Evolutionary conservation across 192 early-diverging fungal species (phyloP), one percentile per base, ranked within the genome.

Genomic region (Umbelopsis vinacea): DNA sequence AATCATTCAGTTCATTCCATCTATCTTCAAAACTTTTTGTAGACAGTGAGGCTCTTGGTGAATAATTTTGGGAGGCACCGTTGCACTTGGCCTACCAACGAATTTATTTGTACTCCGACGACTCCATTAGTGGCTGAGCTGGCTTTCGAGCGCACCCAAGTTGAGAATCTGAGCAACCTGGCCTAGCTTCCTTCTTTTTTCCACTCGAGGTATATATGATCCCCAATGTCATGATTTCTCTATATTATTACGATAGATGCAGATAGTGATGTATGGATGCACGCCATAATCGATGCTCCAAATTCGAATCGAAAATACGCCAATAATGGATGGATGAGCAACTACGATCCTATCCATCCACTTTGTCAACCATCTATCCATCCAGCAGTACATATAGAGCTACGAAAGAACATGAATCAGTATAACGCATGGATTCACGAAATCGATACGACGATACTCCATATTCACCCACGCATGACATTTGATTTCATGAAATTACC

Each of bases 201-300:
- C 57, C 57, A 63, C 57, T 63, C 57, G 33, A 63, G 57, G 57
- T 63, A 63, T 63, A 63, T 63, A 63, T 63, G 29, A 19, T 50
- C 19, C 10, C n/a, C 57, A 8, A 63, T 63, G 33, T 63, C 40
- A 35, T 35, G 26, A 37, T 37, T 17, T 63, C 17, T 37, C 29
- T 63, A 35, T 10, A 26, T 24, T 6, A 24, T 54, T 54, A 24
- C 53, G 6, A 63, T 35, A 63, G 57, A 63, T 37, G 57, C 29
- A 17, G 29, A 63, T 11, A 37, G 33, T 12, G 12, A 35, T n/a
- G 29, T 37, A 63, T 63, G 57, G 57, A 63, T 63, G 57, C 26
- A 17, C 4, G 3, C 6, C 24, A 37, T 35, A 14, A 19, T 63
- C 24, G 57, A 63, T 63, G 57, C 15, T n/a, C 35, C 33, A 26